Conservation (phyloP, 2,329 filamentous ascomycete genomes). For the Colletotrichum acutatum region DNA sequence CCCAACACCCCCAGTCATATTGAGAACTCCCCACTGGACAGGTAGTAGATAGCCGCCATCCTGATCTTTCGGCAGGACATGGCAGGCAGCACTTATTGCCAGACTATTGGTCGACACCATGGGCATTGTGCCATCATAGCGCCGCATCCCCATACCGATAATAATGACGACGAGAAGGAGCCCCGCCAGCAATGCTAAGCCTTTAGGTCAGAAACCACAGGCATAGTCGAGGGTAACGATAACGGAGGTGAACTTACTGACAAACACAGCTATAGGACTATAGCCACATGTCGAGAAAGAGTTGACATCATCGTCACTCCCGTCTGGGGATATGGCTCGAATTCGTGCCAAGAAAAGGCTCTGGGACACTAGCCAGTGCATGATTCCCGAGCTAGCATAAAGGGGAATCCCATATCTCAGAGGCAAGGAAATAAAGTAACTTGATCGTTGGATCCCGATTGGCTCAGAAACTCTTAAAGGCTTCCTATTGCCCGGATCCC, state of each 20-base stretch:
- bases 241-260: slow-evolving; percentile 26
- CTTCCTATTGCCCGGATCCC: slow-evolving; percentile 42
- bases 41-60: not conserved
- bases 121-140: slow-evolving; percentile 45
- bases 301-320: slow-evolving; percentile 37
- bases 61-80: not conserved
- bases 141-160: slow-evolving; percentile 39
- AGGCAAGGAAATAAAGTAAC: slow-evolving; percentile 57
- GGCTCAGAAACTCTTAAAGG: slow-evolving; percentile 55
- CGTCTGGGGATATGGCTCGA: slow-evolving; percentile 40
- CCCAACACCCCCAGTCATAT: not conserved
- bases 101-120: slow-evolving; percentile 33
- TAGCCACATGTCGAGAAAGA: slow-evolving; percentile 46
- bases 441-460: slow-evolving; percentile 51
- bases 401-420: slow-evolving; percentile 55
- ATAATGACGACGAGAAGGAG: slow-evolving; percentile 33
- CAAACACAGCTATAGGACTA: slow-evolving; percentile 43
- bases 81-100: slow-evolving; percentile 8
- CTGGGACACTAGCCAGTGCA: slow-evolving; percentile 63
- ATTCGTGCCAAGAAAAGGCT: slow-evolving; percentile 56
- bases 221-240: no score
- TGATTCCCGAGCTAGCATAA: slow-evolving; percentile 44
- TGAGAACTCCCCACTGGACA: not conserved
- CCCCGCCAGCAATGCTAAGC: slow-evolving; percentile 34
- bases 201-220: not conserved